These are phyloP conservation scores for Penicillium aurantiogriseum DNA, from an alignment of 2,329 filamentous ascomycete genomes.

Conservation along the genomic window DNA sequence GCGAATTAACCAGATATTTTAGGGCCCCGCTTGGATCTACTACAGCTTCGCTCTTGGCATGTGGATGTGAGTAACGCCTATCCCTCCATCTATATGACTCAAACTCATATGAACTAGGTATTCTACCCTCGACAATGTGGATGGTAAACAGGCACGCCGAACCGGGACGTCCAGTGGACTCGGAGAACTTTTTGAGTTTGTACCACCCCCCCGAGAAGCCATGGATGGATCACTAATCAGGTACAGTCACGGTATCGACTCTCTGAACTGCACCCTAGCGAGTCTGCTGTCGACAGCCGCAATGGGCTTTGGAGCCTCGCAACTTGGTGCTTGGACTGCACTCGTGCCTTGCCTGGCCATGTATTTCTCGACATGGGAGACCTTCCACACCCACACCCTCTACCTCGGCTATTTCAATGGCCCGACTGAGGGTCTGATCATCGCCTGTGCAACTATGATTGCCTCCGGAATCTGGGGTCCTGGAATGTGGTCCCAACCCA, in stretches of 20 bases:
- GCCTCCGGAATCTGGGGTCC: conserved; percentile 85
- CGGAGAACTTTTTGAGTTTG: conserved; percentile 88
- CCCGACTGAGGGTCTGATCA: conserved; percentile 89
- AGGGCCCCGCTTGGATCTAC: conserved; percentile 90
- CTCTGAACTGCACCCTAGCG: conserved; percentile 91
- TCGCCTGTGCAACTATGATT: conserved; percentile 83
- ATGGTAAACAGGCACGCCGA: conserved; percentile 93
- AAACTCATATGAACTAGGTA: conserved; percentile 49
- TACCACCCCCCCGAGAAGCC: conserved; percentile 17
- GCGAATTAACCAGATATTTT: conserved; percentile 18
- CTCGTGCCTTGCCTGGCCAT: conserved; percentile 90
- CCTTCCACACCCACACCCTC: conserved; percentile 95
- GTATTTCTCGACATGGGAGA: conserved; percentile 99
- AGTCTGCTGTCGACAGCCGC: conserved; percentile 88
- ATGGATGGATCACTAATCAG: conserved; percentile 24
- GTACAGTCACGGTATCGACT: conserved; percentile 85
- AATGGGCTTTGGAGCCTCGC: conserved; percentile 83
- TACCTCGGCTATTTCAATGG: conserved; percentile 97
- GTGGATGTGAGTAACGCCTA: conserved; percentile 69
- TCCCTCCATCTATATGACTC: not conserved
- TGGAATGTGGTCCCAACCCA: conserved; percentile 75
- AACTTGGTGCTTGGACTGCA: conserved; percentile 85
- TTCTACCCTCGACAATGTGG: conserved; percentile 98
- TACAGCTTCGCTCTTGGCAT: conserved; percentile 93
- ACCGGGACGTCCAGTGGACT: conserved; percentile 93